phyloP scores from a whole-genome alignment of 805 yeast species.

The Priceomyces fermenticarens region DNA sequence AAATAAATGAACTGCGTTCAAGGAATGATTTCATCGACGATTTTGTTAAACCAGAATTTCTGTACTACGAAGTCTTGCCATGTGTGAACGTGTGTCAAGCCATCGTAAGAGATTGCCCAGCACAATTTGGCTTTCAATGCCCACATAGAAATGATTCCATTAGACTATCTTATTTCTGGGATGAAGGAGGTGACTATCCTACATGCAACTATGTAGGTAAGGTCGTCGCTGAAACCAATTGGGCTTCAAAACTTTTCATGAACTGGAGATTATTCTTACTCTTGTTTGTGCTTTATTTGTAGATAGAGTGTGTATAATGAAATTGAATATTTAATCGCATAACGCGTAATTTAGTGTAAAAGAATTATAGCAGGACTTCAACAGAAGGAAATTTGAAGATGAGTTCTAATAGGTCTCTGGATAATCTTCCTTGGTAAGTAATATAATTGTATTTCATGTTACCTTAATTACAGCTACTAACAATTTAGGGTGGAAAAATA shows the following conservation, averaged over 20 bases:
- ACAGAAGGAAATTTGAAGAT: background rate
- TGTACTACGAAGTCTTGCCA: slow-evolving; percentile 80
- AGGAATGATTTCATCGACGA: slow-evolving; percentile 60
- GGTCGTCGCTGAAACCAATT: slow-evolving; percentile 4
- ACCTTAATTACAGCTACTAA: background rate
- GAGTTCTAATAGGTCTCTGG: slow-evolving; percentile 14
- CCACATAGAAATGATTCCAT: slow-evolving; percentile 47
- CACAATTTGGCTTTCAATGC: slow-evolving; percentile 70
- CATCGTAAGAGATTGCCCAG: slow-evolving; percentile 81
- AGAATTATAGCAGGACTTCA: background rate
- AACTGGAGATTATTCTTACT: slow-evolving; percentile 14
- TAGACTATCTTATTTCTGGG: slow-evolving; percentile 44
- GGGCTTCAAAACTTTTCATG: slow-evolving; percentile 5
- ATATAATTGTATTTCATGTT: background rate
- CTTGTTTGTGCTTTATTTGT: slow-evolving; percentile 5
- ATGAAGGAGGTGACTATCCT: slow-evolving; percentile 21
- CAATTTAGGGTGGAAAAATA: slow-evolving; percentile 81
- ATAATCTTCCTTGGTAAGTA: slow-evolving; percentile 59
- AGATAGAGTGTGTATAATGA: background rate
- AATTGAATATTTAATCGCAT: too few species aligned
- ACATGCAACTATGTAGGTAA: slow-evolving; percentile 39
- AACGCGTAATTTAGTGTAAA: background rate
- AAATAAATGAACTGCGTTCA: slow-evolving; percentile 38
- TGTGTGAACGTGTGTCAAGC: slow-evolving; percentile 78
- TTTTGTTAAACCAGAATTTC: slow-evolving; percentile 48